These are phyloP conservation scores for Agrocybe praecox DNA, from an alignment of 768 basidiomycete genomes.

Conservation along the genomic window DNA sequence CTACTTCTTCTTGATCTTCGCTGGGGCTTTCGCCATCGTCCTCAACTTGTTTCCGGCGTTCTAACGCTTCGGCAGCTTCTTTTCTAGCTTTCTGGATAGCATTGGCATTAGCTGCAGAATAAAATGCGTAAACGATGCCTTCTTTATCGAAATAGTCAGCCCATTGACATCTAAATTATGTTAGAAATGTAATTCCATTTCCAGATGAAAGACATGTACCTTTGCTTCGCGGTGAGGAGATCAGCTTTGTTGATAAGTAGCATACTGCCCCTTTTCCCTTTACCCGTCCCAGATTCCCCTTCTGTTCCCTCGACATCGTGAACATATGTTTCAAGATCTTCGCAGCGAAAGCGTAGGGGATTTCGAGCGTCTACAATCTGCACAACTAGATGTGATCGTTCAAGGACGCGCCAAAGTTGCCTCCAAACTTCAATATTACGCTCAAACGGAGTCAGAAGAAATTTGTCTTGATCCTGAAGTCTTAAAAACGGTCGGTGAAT, in stretches of 20 bases:
- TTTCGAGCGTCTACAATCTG: constrained; percentile 98
- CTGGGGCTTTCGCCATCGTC: constrained; percentile 27
- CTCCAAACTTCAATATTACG: constrained; percentile 98
- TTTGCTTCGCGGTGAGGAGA: constrained; percentile 82
- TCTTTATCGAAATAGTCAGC: constrained; percentile 87
- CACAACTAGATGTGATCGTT: constrained; percentile 91
- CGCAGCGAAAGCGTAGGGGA: constrained; percentile 89
- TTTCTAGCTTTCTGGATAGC: constrained; percentile 79
- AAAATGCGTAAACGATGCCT: constrained; percentile 83
- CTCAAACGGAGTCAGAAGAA: constrained; percentile 96
- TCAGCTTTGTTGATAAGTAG: constrained; percentile 96
- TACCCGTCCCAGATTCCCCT: constrained; percentile 78
- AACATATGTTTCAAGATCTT: constrained; percentile 88
- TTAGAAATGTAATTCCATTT: neutral
- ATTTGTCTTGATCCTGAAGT: constrained; percentile 82
- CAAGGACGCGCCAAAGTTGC: constrained; percentile 95
- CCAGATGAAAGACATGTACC: constrained; percentile 45
- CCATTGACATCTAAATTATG: constrained; percentile 68
- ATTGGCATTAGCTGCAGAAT: constrained; percentile 87
- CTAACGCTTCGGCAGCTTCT: constrained; percentile 36
- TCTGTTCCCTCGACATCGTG: constrained; percentile 81
- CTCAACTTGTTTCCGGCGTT: constrained; percentile 5
- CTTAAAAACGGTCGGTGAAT: constrained; percentile 37
- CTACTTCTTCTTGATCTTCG: constrained; percentile 13
- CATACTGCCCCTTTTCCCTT: constrained; percentile 72